Conservation (phyloP, 805 yeast genomes). For the Zygosaccharomyces bailii region DNA sequence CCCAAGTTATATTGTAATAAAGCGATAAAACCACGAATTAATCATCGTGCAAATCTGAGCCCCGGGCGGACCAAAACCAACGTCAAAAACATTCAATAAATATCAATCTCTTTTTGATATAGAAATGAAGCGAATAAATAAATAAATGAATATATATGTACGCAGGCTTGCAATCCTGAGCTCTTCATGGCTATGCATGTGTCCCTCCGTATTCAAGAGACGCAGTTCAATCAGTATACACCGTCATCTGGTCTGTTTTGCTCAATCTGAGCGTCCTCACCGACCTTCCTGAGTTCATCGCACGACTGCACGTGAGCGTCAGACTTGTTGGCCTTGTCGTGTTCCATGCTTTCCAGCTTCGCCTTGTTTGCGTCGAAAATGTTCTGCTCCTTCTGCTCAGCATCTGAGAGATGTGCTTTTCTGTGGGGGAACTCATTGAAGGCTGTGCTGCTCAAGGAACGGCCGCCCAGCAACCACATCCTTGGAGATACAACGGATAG, state of each 20-base stretch:
- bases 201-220: too few species aligned
- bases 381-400: slow-evolving; percentile 26
- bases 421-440: slow-evolving; percentile 14
- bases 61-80: too few species aligned
- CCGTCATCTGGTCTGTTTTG: slow-evolving; percentile 39
- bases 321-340: slow-evolving; percentile 13
- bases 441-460: slow-evolving; percentile 11
- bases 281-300: slow-evolving; percentile 28
- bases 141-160: slow-evolving; percentile 3
- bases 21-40: too few species aligned
- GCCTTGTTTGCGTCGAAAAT: slow-evolving; percentile 30
- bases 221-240: slow-evolving; percentile 25
- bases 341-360: slow-evolving; percentile 30
- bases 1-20: not conserved
- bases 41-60: too few species aligned
- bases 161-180: slow-evolving; percentile 1
- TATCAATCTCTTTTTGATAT: not conserved
- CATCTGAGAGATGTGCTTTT: slow-evolving; percentile 20
- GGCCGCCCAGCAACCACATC: not conserved
- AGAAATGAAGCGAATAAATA: not conserved
- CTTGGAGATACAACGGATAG: not conserved
- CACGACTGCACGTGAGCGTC: slow-evolving; percentile 21
- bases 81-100: too few species aligned
- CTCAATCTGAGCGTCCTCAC: slow-evolving; percentile 34
- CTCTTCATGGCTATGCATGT: slow-evolving; percentile 3